A percentile compares a stretch with the other conserved stretches of the same genome.
phyloP scores from a whole-genome alignment of 768 basidiomycete genomes.

The Russula sp. region DNA sequence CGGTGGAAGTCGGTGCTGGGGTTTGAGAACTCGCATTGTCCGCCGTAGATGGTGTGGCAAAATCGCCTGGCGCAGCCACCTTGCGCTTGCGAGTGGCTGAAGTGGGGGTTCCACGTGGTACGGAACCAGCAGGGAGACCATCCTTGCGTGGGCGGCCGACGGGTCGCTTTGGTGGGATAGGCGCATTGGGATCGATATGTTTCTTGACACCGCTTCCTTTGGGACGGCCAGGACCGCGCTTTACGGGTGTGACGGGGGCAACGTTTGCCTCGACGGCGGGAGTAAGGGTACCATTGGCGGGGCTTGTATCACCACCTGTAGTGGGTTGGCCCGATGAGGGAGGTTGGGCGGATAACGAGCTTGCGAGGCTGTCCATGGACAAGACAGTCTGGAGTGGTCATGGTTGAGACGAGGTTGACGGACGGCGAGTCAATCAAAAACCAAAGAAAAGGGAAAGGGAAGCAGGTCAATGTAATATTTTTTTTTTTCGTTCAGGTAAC shows the following conservation, averaged over 20 bases:
- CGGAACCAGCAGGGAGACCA: constrained; percentile 70
- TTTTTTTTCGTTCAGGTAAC: constrained; percentile 16
- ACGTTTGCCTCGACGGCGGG: constrained; percentile 1
- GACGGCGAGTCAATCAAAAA: not conserved
- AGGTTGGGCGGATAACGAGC: constrained; percentile 12
- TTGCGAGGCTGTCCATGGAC: constrained; percentile 12
- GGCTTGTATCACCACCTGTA: not conserved
- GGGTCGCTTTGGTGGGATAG: constrained; percentile 63
- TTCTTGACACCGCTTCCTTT: constrained; percentile 75
- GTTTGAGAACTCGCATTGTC: constrained; percentile 5
- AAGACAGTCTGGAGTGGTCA: not conserved
- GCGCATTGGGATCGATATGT: constrained; percentile 29
- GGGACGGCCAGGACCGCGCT: constrained; percentile 69
- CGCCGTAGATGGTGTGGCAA: constrained; percentile 18
- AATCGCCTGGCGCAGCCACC: constrained; percentile 28
- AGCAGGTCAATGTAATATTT: constrained; percentile 12
- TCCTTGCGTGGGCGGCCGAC: constrained; percentile 79
- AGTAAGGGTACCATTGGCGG: not conserved
- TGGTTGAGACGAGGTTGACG: not conserved
- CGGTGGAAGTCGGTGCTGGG: constrained; percentile 6
- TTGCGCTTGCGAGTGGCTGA: constrained; percentile 18
- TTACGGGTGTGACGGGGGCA: constrained; percentile 31
- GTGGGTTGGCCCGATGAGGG: constrained; percentile 3
- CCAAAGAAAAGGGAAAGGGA: not conserved
- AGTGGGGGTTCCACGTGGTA: constrained; percentile 36